These are phyloP conservation scores for Perilla frutescens DNA, from an alignment of 257 asterid genomes.

Conservation along the genomic window DNA sequence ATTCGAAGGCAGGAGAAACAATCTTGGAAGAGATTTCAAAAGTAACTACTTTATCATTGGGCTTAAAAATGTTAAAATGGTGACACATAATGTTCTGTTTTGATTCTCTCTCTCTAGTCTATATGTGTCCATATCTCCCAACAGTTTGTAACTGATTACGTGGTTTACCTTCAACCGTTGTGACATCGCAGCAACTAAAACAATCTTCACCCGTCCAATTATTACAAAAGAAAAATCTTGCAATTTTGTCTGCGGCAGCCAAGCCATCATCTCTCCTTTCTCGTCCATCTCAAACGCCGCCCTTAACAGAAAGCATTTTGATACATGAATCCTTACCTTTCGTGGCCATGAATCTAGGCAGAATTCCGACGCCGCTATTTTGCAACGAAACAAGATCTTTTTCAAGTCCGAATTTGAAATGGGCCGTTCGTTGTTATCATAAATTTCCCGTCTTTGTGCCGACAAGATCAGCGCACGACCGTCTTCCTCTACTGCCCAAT, in stretches of 20 bases:
- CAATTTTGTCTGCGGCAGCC: constrained; percentile 33
- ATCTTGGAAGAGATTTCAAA: no score
- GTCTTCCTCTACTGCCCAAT: constrained; percentile 13
- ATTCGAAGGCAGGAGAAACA: no score
- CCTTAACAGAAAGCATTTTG: neutral
- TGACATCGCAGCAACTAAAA: neutral
- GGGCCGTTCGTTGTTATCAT: constrained; percentile 41
- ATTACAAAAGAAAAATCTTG: neutral
- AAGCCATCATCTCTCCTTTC: constrained; percentile 4
- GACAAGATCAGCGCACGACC: constrained; percentile 16
- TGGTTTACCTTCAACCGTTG: constrained; percentile 36
- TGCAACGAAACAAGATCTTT: constrained; percentile 24
- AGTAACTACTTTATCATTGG: no score
- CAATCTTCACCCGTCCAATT: constrained; percentile 20
- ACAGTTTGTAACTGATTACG: constrained; percentile 23
- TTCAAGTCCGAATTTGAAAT: constrained; percentile 39
- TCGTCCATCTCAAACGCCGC: neutral
- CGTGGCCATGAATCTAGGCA: constrained; percentile 50
- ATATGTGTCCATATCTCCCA: neutral
- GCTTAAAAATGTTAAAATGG: no score
- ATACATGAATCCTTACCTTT: neutral
- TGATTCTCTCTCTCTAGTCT: neutral
- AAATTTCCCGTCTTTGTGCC: constrained; percentile 30
- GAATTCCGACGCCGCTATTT: constrained; percentile 43
- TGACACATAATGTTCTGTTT: no score